Evolutionary conservation across 2,329 filamentous ascomycete genomes (phyloP).

Genomic region (Aspergillus aculeatinus): DNA sequence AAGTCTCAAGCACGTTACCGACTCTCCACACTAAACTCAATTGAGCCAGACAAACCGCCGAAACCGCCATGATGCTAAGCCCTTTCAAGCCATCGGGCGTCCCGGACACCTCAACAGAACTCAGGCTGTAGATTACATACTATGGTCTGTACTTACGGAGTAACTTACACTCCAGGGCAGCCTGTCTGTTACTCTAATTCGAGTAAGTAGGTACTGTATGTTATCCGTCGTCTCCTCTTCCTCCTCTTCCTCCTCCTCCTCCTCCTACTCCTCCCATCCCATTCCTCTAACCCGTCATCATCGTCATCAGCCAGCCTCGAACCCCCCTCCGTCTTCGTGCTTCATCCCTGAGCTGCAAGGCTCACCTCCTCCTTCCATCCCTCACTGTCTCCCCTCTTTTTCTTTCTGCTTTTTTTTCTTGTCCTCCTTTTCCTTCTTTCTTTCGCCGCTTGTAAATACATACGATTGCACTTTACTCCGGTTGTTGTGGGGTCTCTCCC

Average conservation of each 20-base stretch:
- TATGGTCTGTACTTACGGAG: too few relatives aligned
- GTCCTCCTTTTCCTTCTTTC: neutral
- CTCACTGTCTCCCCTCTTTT: neutral
- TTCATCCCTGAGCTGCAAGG: conserved; percentile 1
- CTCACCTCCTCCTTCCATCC: conserved; percentile 9
- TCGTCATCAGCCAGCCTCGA: neutral
- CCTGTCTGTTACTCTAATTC: too few relatives aligned
- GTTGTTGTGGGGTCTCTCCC: conserved; percentile 12
- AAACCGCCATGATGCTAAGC: conserved; percentile 7
- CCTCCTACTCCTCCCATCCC: neutral
- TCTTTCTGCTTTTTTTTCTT: neutral
- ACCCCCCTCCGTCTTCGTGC: neutral
- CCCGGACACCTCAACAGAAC: neutral
- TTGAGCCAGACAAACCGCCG: conserved; percentile 3
- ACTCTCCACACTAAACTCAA: neutral
- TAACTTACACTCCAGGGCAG: too few relatives aligned
- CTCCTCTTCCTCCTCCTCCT: neutral
- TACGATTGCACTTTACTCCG: neutral
- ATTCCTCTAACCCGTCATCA: conserved; percentile 1
- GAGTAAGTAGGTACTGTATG: too few relatives aligned
- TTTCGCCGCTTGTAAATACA: neutral
- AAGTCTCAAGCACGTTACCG: neutral
- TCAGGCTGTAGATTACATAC: too few relatives aligned
- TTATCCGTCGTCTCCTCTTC: too few relatives aligned
- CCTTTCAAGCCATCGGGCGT: neutral